These are phyloP conservation scores for Ogataea pini DNA, from an alignment of 805 yeast species.

Conservation along the genomic window DNA sequence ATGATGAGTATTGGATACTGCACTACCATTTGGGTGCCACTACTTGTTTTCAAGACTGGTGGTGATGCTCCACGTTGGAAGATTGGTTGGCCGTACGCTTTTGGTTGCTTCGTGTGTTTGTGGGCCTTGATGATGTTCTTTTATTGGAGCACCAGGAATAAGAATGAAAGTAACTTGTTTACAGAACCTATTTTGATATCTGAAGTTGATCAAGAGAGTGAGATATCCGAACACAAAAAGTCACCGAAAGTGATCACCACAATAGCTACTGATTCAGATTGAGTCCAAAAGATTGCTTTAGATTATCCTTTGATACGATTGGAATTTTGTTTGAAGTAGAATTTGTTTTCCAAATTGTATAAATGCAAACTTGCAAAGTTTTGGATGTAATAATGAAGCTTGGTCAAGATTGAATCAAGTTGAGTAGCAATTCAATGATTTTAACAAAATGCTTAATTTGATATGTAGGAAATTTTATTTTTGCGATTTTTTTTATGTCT, in stretches of 20 bases:
- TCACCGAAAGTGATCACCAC: background rate
- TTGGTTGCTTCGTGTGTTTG: conserved; percentile 6
- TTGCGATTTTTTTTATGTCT: too few species aligned
- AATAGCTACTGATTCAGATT: background rate
- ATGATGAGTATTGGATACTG: conserved; percentile 7
- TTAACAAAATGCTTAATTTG: too few species aligned
- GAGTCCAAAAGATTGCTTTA: too few species aligned
- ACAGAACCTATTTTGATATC: background rate
- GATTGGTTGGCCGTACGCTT: conserved; percentile 10
- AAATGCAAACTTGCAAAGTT: too few species aligned
- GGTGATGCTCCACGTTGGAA: conserved; percentile 9
- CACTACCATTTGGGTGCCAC: conserved; percentile 2
- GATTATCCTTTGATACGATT: too few species aligned
- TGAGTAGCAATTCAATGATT: too few species aligned
- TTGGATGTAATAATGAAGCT: too few species aligned
- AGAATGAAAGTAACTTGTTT: conserved; percentile 1
- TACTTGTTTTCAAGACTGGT: conserved; percentile 6
- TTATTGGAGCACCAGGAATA: conserved; percentile 1
- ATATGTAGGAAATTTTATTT: too few species aligned
- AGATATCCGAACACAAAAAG: background rate
- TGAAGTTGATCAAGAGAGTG: background rate
- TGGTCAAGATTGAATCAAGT: too few species aligned
- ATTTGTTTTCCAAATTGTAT: too few species aligned
- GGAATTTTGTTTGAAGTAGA: too few species aligned
- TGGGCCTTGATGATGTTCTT: conserved; percentile 7